Evolutionary conservation across 2,329 filamentous ascomycete species (phyloP).

Genomic region (Botrytis aclada): DNA sequence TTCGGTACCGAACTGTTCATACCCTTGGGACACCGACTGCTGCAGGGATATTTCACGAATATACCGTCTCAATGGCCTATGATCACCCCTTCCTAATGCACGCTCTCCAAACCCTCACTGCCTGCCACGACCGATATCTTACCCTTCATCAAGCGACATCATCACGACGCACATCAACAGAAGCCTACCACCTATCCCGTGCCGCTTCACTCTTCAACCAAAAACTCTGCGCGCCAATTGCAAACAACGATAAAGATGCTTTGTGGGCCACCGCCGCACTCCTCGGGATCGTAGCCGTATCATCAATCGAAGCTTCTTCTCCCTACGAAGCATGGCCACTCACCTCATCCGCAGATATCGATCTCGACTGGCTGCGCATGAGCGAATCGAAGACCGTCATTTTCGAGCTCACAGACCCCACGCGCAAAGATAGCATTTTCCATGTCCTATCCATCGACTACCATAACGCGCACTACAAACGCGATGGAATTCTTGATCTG

Average conservation of each 20-base stretch:
- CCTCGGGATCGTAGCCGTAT: conserved; percentile 46
- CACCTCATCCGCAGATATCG: conserved; percentile 40
- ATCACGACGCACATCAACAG: conserved; percentile 31
- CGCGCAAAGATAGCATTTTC: conserved; percentile 10
- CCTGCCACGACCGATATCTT: conserved; percentile 52
- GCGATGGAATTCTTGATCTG: not conserved
- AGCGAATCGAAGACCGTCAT: conserved; percentile 54
- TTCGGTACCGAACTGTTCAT: conserved; percentile 43
- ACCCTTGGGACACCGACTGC: conserved; percentile 40
- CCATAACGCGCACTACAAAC: not conserved
- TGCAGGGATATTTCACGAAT: conserved; percentile 39
- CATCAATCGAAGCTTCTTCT: conserved; percentile 43
- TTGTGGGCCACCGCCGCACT: conserved; percentile 49
- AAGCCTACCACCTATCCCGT: conserved; percentile 49
- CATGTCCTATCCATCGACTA: not conserved
- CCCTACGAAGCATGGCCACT: conserved; percentile 56
- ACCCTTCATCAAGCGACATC: conserved; percentile 26
- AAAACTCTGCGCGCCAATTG: conserved; percentile 42
- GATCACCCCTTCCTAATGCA: conserved; percentile 43
- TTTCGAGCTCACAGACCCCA: conserved; percentile 40
- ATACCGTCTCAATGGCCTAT: conserved; percentile 31
- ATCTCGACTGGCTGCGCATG: conserved; percentile 59
- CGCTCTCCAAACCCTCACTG: conserved; percentile 50
- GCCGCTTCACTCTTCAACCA: conserved; percentile 48
- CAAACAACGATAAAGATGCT: conserved; percentile 44